Evolutionary conservation across 805 yeast species (phyloP).

Genomic region (Debaryomyces maramus): DNA sequence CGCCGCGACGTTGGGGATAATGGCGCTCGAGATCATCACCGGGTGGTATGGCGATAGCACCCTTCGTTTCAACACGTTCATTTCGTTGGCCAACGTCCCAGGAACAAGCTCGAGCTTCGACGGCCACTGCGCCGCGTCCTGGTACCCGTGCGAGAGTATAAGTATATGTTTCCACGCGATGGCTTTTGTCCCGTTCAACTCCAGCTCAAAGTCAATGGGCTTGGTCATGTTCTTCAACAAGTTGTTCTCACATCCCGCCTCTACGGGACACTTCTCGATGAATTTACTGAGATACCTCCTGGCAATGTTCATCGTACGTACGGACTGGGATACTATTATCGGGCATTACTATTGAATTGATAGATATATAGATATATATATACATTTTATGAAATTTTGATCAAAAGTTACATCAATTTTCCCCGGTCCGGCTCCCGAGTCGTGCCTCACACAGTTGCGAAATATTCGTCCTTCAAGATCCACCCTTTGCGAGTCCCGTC

Average conservation of each 20-base stretch:
- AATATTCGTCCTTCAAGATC: slow-evolving; percentile 56
- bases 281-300: slow-evolving; percentile 5
- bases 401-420: no score
- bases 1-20: slow-evolving; percentile 20
- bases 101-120: slow-evolving; percentile 51
- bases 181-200: slow-evolving; percentile 49
- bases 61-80: slow-evolving; percentile 33
- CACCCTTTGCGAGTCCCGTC: slow-evolving; percentile 58
- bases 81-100: slow-evolving; percentile 41
- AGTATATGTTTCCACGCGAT: slow-evolving; percentile 57
- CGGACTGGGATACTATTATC: no score
- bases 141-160: slow-evolving; percentile 45
- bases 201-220: slow-evolving; percentile 39
- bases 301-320: background rate
- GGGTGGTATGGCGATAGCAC: slow-evolving; percentile 48
- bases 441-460: background rate
- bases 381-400: no score
- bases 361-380: no score
- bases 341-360: no score
- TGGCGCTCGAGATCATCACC: slow-evolving; percentile 48
- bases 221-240: slow-evolving; percentile 24
- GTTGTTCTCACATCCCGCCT: slow-evolving; percentile 41
- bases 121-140: slow-evolving; percentile 44
- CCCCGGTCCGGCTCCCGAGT: background rate
- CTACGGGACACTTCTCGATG: slow-evolving; percentile 44